Base-by-base conservation (phyloP, 805 yeast species). In the Candida rishiriensis region DNA sequence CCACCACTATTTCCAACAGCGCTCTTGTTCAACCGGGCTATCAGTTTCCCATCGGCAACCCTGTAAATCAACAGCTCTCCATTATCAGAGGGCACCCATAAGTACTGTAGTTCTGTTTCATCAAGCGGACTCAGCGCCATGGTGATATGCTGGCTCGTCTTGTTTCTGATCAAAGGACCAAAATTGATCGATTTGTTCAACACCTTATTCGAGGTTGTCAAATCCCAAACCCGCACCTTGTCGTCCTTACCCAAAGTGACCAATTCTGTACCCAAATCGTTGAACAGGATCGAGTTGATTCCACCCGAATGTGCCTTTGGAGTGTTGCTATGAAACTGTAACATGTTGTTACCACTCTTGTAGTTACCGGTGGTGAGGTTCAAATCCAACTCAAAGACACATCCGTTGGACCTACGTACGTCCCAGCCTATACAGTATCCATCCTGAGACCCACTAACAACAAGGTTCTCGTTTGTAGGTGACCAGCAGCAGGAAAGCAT, bases 381-480 rank as follows among this genome's bases (percentile, higher is more conserved):
- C 39, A 79, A 68, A 56, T 88, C 90, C 46, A 88, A 63, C 13
- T 80, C 71, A 36, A 81, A 72, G 18, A 87, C 61, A 54, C 88
- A 83, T 31, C 84, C 75, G 14, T 72, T 70, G 18, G 87, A 77
- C 39, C 85, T 66, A 38, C 98, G 66, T 10, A 88, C 75, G 59
- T 90, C 98, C 97, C 97, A 90, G 0, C 90, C 59, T 41, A 85
- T 73, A 9, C 85, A 81, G 38, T 82, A 82, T 0, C 97, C 97
- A 53, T 84, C 88, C 14, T 78, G 74, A 16, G 91, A 89, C 1
- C 96, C 96, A 3, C 88, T 74, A 0, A 90, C 89, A 2, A 90
- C 66, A 3, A 85, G 48, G 54, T 83, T 65, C 0, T 79, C 64
- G 48, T 76, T 67, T 8, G 67, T 65, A 0, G 96, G 96, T 38